These are phyloP conservation scores for Ballota nigra DNA, from an alignment of 257 asterid species.

Conservation along the genomic window DNA sequence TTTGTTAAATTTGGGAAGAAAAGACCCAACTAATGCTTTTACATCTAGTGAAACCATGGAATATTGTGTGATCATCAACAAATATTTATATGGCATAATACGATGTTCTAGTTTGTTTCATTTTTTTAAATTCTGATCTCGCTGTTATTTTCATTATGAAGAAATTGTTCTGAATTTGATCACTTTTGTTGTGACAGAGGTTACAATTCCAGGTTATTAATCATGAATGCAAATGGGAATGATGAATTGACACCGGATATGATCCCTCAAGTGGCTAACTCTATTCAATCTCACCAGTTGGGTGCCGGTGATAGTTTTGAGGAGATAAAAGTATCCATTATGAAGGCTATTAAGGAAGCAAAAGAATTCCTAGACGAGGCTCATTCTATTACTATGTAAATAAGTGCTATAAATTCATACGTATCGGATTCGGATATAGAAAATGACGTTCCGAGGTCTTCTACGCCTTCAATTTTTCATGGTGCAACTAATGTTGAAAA, in stretches of 20 bases:
- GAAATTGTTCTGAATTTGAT: not conserved
- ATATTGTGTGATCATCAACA: too few species aligned
- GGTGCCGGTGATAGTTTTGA: not conserved
- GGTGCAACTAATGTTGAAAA: not conserved
- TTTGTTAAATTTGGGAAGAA: too few species aligned
- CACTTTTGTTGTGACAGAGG: not conserved
- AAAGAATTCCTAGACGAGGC: not conserved
- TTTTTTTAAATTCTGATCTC: too few species aligned
- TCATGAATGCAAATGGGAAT: not conserved
- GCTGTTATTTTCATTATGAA: too few species aligned
- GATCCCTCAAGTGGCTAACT: not conserved
- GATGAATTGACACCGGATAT: not conserved
- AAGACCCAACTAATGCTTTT: too few species aligned
- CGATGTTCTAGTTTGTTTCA: too few species aligned
- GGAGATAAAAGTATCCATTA: not conserved
- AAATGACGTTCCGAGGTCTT: not conserved
- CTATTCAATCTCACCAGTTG: not conserved
- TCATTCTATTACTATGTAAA: not conserved
- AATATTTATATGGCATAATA: too few species aligned
- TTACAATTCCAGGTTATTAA: too few species aligned
- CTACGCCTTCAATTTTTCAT: not conserved
- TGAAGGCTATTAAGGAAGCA: not conserved
- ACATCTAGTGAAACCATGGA: too few species aligned
- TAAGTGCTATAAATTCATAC: not conserved
- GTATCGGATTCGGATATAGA: not conserved